These are phyloP conservation scores for Yarrowia galli DNA, from an alignment of 1,139 yeast species.

Conservation along the genomic window DNA sequence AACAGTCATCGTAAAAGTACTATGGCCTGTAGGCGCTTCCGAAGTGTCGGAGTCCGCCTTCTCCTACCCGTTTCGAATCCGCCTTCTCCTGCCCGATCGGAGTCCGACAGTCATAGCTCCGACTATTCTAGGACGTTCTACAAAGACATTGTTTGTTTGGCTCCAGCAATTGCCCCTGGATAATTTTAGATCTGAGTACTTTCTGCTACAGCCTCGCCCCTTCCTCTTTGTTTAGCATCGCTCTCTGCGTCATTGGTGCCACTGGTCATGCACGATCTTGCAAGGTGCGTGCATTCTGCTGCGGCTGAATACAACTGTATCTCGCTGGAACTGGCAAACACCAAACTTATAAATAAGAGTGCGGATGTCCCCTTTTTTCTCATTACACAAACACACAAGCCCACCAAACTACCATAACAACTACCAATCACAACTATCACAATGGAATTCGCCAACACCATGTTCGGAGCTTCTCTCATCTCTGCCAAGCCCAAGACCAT, in stretches of 20 bases:
- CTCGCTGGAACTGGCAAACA: not conserved
- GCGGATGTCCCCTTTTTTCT: not conserved
- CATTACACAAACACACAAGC: not conserved
- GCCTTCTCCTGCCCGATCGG: too few relatives aligned
- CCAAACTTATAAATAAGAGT: not conserved
- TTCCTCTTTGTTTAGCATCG: not conserved
- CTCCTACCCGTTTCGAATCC: too few relatives aligned
- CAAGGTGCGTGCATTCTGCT: not conserved
- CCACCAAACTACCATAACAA: not conserved
- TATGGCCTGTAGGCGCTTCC: too few relatives aligned
- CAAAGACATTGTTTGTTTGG: too few relatives aligned
- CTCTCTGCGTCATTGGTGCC: not conserved
- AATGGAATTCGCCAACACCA: not conserved
- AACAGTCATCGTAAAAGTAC: too few relatives aligned
- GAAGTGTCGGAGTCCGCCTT: too few relatives aligned
- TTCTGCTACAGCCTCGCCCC: not conserved
- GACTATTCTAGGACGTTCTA: too few relatives aligned
- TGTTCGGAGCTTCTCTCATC: not conserved
- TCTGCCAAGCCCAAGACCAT: not conserved
- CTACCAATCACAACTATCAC: not conserved
- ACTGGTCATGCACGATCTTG: too few relatives aligned
- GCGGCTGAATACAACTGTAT: constrained; percentile 3
- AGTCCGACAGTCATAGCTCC: too few relatives aligned
- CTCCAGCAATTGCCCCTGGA: too few relatives aligned
- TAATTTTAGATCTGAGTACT: not conserved